Base-by-base conservation (phyloP, 495 filamentous ascomycete species). In the Achaetomiella virescens region DNA sequence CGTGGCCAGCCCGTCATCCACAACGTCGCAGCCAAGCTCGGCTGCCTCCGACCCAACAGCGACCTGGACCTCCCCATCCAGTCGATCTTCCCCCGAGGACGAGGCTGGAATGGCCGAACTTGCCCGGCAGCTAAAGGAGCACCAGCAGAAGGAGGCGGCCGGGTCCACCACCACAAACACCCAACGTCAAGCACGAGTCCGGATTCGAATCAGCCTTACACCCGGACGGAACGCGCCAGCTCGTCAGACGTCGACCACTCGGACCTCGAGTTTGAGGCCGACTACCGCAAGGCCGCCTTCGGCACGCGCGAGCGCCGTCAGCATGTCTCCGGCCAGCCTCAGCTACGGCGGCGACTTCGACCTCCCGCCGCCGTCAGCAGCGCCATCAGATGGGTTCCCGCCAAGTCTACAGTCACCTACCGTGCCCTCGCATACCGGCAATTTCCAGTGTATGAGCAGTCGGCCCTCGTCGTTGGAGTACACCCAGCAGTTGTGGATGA, bases 11-110 rank as follows among this genome's bases (percentile, higher is more conserved):
- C 78, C 2, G 72, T 81, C 7, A 78, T 82, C 46, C 79, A 82
- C 62, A 76, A 81, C 51, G 80, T 82, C 56, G 78, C 78, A 45
- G 73, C 74, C 46, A 80, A 75, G 61, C 78, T 82, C 38, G 78
- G 78, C 33, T 81, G 78, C 66, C 78, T 82, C 48, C 76, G 79
- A 52, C 78, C 76, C 8, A 78, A 79, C 49, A 70, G 65, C 49
- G 76, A 78, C 62, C 69, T 78, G 54, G 79, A 82, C 59, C 73
- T 81, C n/a, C 79, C 79, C 27, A 66, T 72, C 27, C 72, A 76
- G 44, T 71, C 72, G 17, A 65, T 77, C 21, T 81, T 82, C 56
- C 79, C n/a, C 79, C 52, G 78, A 82, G 56, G 75, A 78, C 56
- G 75, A 74, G 61, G 70, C 73, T 12, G 77, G 76, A 25, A 66